phyloP scores from a whole-genome alignment of 1,139 yeast species.

The Taphrina communis region DNA sequence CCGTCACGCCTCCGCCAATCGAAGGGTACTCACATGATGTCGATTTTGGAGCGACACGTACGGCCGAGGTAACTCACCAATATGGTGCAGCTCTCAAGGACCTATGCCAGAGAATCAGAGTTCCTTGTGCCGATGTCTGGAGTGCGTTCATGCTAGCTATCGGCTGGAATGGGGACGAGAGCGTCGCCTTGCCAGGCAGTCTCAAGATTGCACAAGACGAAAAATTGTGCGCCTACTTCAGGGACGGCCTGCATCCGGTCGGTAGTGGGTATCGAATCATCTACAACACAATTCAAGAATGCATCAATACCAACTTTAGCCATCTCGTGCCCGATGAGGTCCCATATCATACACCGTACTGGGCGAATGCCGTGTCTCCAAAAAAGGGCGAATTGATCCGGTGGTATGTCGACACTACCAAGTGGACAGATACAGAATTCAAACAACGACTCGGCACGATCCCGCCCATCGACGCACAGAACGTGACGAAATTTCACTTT shows the following conservation, averaged over 20 bases:
- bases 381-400: conserved; percentile 7
- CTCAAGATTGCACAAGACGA: conserved; percentile 19
- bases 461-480: conserved; percentile 9
- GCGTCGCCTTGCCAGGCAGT: conserved; percentile 40
- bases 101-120: conserved; percentile 56
- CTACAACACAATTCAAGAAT: conserved; percentile 48
- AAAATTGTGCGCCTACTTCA: conserved; percentile 47
- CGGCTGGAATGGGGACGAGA: conserved; percentile 45
- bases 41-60: conserved; percentile 47
- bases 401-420: conserved; percentile 16
- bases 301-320: conserved; percentile 3
- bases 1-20: conserved; percentile 71
- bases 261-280: conserved; percentile 65
- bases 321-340: conserved; percentile 1
- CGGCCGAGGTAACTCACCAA: conserved; percentile 54
- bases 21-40: conserved; percentile 53
- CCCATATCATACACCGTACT: conserved; percentile 19
- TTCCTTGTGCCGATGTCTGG: conserved; percentile 65
- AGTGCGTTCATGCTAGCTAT: conserved; percentile 52
- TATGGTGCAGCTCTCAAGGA: conserved; percentile 60
- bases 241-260: conserved; percentile 74
- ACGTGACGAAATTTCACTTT: conserved; percentile 13
- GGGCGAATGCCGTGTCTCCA: conserved; percentile 26
- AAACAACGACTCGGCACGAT: background rate
- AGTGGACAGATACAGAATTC: conserved; percentile 11